Percentiles rank a stretch among this genome's conserved stretches.
Evolutionary conservation across 306 rosid species (phyloP).

Genomic region (Pyrus pyrifolia): DNA sequence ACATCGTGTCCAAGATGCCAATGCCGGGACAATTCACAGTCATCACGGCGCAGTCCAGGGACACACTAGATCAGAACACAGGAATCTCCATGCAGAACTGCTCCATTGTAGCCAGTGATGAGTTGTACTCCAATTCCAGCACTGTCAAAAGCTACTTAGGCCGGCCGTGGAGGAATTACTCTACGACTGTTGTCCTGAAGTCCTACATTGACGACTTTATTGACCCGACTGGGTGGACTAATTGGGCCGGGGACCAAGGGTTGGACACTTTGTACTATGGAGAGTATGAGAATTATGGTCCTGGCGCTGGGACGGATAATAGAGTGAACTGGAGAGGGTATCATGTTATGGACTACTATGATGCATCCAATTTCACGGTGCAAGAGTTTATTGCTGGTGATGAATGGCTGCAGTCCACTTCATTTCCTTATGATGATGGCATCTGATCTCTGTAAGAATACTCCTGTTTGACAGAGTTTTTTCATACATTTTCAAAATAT

Average conservation of each 20-base stretch:
- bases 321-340: constrained; percentile 58
- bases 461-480: not conserved
- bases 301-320: constrained; percentile 46
- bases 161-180: constrained; percentile 60
- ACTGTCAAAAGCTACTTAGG: constrained; percentile 62
- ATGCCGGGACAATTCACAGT: constrained; percentile 52
- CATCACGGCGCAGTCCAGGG: constrained; percentile 66
- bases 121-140: constrained; percentile 25
- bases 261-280: constrained; percentile 61
- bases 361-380: constrained; percentile 55
- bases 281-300: constrained; percentile 62
- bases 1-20: constrained; percentile 51
- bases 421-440: constrained; percentile 66
- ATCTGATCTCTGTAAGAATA: constrained; percentile 23
- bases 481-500: not conserved
- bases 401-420: constrained; percentile 67
- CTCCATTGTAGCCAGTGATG: constrained; percentile 44
- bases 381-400: constrained; percentile 51
- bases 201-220: constrained; percentile 56
- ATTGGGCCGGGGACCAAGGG: constrained; percentile 38
- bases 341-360: constrained; percentile 49
- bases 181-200: constrained; percentile 49
- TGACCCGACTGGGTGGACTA: constrained; percentile 56
- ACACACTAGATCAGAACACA: constrained; percentile 48
- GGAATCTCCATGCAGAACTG: constrained; percentile 81